Percentiles rank a stretch among this genome's conserved stretches.
These are phyloP conservation scores for Auricularia sp. DNA, from an alignment of 768 basidiomycete genomes.

Conservation along the genomic window DNA sequence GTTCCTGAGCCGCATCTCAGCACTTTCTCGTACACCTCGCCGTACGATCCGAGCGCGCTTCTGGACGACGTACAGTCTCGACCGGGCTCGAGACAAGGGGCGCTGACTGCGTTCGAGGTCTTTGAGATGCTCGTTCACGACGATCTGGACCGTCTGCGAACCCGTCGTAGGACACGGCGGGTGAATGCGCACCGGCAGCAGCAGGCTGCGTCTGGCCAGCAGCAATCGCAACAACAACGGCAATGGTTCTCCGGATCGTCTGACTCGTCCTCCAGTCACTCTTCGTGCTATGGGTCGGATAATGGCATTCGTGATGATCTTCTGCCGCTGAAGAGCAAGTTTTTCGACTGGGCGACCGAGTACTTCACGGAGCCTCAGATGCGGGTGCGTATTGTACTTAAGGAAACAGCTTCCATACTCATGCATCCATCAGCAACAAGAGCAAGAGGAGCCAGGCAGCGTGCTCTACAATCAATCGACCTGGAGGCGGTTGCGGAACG, in stretches of 20 bases:
- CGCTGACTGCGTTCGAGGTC: constrained; percentile 65
- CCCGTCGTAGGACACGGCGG: constrained; percentile 39
- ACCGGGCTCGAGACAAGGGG: constrained; percentile 21
- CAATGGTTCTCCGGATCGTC: constrained; percentile 13
- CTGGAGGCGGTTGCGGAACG: constrained; percentile 88
- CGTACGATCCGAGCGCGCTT: constrained; percentile 32
- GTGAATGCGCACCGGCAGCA: constrained; percentile 1
- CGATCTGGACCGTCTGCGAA: constrained; percentile 83
- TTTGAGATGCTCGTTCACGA: constrained; percentile 88
- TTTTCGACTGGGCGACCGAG: constrained; percentile 93
- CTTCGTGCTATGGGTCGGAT: constrained; percentile 19
- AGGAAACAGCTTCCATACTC: background rate
- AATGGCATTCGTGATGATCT: constrained; percentile 62
- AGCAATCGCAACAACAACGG: constrained; percentile 14
- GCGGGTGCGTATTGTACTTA: constrained; percentile 50
- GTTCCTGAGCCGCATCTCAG: constrained; percentile 43
- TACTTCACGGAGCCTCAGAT: constrained; percentile 99
- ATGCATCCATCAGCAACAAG: constrained; percentile 57
- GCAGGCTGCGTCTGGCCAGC: background rate
- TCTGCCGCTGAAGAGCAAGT: constrained; percentile 80
- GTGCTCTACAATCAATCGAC: constrained; percentile 89
- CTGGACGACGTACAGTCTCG: constrained; percentile 20
- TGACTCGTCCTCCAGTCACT: background rate
- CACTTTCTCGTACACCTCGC: constrained; percentile 64
- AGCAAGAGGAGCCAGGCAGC: constrained; percentile 93